Base-by-base conservation (phyloP, 2,329 filamentous ascomycete genomes). In the Aspergillus ruber region DNA sequence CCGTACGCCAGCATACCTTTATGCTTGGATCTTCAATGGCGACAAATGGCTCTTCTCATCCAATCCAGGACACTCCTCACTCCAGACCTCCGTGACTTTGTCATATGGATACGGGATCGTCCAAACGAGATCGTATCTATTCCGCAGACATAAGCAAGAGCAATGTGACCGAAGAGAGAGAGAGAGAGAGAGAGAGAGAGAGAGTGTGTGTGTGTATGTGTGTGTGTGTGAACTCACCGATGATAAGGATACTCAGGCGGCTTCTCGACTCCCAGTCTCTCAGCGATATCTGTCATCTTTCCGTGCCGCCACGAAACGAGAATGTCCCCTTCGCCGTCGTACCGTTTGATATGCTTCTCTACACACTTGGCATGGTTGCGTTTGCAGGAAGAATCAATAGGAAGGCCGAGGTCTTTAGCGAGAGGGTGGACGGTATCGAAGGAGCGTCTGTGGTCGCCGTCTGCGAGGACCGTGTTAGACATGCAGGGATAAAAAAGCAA, bases 101-200 rank as follows among this genome's bases (percentile, higher is more conserved):
- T 55, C 35, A 49, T 61, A 64, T 3, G 62, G 60, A 39, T 49
- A 60, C 4, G 60, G 59, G 35, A 59, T 55, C 1, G 56, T 64
- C 62, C 61, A 65, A 23, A 63, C 59, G 4, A 65, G 33, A 35
- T 65, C 62, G 32, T 57, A 65, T 17, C 62, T 65, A 21, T 25
- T 18, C 39, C 25, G 25, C 25, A 29, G 9, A 12, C 10, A 29
- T 29, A 12, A 29, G 25, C 25, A 12, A 29, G 9, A 29, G 25
- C 25, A n/a, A n/a, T n/a, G n/a, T n/a, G n/a, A n/a, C n/a, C n/a
- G n/a, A n/a, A n/a, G n/a, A n/a, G n/a, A n/a, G n/a, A n/a, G n/a
- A n/a, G n/a, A n/a, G n/a, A n/a, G n/a, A n/a, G n/a, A n/a, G n/a
- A n/a, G n/a, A n/a, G n/a, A n/a, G n/a, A n/a, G n/a, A n/a, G n/a